These are phyloP conservation scores for Xylaria palmicola DNA, from an alignment of 495 filamentous ascomycete genomes.

Conservation along the genomic window DNA sequence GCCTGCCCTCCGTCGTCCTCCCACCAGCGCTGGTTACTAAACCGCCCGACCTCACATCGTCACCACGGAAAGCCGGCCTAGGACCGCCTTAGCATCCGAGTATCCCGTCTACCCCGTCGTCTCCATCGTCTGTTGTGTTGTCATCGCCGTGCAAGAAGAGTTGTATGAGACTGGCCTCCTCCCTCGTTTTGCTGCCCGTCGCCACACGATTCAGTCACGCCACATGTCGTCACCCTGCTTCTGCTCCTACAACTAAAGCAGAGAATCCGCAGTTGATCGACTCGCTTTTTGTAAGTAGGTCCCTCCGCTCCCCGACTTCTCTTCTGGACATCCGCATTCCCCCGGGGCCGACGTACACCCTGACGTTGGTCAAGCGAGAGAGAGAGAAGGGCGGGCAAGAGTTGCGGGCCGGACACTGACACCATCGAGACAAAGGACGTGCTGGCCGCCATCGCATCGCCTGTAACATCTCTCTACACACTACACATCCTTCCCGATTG, in stretches of 20 bases:
- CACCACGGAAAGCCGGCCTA: constrained; percentile 9
- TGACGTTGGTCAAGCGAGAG: background rate
- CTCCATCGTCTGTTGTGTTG: background rate
- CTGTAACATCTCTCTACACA: background rate
- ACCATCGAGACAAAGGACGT: constrained; percentile 1
- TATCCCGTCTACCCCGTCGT: constrained; percentile 6
- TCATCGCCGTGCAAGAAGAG: background rate
- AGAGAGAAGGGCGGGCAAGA: background rate
- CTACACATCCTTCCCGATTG: background rate
- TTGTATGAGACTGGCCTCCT: background rate
- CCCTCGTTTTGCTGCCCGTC: background rate
- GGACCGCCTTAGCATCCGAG: constrained; percentile 5
- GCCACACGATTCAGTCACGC: background rate
- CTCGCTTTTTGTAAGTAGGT: background rate
- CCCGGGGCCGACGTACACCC: background rate
- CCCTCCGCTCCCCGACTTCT: background rate
- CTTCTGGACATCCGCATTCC: background rate
- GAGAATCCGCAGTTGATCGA: background rate
- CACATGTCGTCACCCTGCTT: constrained; percentile 3
- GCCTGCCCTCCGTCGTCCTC: background rate
- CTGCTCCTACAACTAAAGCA: background rate
- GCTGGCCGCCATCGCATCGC: background rate
- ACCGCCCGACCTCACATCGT: constrained; percentile 6
- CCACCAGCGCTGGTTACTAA: constrained; percentile 9
- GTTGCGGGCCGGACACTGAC: constrained; percentile 3